These are phyloP conservation scores for Phytophthora chlamydospora DNA, from an alignment of 352 stramenopile species.

Conservation along the genomic window DNA sequence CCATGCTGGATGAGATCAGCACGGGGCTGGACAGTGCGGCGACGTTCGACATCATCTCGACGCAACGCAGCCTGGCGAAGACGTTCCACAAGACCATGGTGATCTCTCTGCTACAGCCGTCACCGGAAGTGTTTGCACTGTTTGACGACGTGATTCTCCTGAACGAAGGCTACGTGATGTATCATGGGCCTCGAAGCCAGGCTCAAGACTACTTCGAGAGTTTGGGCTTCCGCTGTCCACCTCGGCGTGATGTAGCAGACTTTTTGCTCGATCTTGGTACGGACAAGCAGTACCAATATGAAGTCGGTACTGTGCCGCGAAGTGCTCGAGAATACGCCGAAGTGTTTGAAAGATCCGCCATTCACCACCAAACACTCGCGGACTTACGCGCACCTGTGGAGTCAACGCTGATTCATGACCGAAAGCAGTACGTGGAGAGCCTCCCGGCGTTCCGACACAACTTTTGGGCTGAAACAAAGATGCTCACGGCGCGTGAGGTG, in stretches of 20 bases:
- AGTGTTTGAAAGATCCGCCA: slow-evolving; percentile 61
- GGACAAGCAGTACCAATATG: slow-evolving; percentile 37
- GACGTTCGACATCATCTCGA: slow-evolving; percentile 86
- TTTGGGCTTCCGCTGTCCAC: slow-evolving; percentile 50
- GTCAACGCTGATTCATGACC: slow-evolving; percentile 3
- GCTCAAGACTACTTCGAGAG: slow-evolving; percentile 70
- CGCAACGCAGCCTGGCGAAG: slow-evolving; percentile 50
- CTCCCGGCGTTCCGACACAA: slow-evolving; percentile 23
- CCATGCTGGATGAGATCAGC: slow-evolving; percentile 91
- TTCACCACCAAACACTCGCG: neutral
- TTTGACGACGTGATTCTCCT: slow-evolving; percentile 93
- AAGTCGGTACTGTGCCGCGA: slow-evolving; percentile 3
- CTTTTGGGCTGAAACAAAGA: slow-evolving; percentile 17
- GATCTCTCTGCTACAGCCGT: slow-evolving; percentile 81
- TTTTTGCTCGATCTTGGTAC: slow-evolving; percentile 44
- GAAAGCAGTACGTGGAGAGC: slow-evolving; percentile 52
- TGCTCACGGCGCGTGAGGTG: slow-evolving; percentile 40
- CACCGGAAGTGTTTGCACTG: slow-evolving; percentile 87
- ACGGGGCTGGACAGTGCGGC: slow-evolving; percentile 92
- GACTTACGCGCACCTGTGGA: slow-evolving; percentile 1
- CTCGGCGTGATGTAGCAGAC: slow-evolving; percentile 35
- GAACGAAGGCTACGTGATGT: slow-evolving; percentile 86
- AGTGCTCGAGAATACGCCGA: slow-evolving; percentile 8
- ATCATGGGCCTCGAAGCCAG: slow-evolving; percentile 66
- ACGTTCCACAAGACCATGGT: slow-evolving; percentile 45